These are phyloP conservation scores for Dalbergia cultrata DNA, from an alignment of 306 rosid species.

Conservation along the genomic window DNA sequence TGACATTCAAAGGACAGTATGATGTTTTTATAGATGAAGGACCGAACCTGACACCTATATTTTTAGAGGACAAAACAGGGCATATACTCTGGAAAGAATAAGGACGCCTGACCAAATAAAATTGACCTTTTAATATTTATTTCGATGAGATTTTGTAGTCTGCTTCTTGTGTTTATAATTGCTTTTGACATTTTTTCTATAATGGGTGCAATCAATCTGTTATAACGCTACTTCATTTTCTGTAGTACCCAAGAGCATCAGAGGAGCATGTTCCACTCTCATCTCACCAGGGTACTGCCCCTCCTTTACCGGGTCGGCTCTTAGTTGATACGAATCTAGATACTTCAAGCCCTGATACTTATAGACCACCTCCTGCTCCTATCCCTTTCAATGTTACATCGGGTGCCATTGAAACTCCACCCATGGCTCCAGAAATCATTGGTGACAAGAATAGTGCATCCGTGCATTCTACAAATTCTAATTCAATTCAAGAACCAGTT, in stretches of 20 bases:
- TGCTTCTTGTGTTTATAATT: constrained; percentile 4
- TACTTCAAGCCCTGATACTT: constrained; percentile 88
- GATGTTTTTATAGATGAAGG: constrained; percentile 8
- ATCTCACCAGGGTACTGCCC: constrained; percentile 64
- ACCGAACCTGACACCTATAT: background rate
- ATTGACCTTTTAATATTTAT: constrained; percentile 3
- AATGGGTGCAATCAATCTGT: constrained; percentile 16
- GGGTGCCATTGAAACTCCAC: constrained; percentile 66
- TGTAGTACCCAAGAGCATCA: constrained; percentile 80
- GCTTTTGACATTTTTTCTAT: background rate
- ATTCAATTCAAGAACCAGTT: constrained; percentile 63
- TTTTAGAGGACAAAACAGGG: background rate
- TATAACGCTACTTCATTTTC: constrained; percentile 26
- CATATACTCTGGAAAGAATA: background rate
- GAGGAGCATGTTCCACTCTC: constrained; percentile 89
- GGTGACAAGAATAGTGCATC: constrained; percentile 62
- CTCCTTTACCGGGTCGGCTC: constrained; percentile 70
- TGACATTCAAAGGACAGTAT: background rate
- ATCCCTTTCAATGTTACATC: constrained; percentile 71
- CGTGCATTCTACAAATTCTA: constrained; percentile 62
- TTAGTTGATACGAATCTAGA: constrained; percentile 92
- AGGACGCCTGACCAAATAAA: background rate
- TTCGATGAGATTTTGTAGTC: constrained; percentile 10
- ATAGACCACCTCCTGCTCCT: constrained; percentile 92
- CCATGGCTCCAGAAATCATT: constrained; percentile 62